Conservation (phyloP, 768 basidiomycete species). For the Leccinum disarticulatum region DNA sequence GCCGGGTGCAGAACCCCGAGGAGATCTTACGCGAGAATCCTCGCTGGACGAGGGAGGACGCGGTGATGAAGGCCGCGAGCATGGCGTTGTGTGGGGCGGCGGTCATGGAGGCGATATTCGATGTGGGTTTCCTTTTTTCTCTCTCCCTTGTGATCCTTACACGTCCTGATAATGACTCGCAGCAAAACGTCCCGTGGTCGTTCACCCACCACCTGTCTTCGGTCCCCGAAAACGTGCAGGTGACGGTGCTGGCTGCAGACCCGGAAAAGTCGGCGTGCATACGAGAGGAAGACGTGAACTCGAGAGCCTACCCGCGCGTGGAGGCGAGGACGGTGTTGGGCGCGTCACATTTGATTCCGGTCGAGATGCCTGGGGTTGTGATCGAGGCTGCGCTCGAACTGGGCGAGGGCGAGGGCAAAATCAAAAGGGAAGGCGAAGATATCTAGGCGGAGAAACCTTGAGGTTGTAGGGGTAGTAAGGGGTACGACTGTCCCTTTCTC, state of each 20-base stretch:
- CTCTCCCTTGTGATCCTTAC: neutral
- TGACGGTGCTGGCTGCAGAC: conserved; percentile 16
- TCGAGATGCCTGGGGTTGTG: conserved; percentile 15
- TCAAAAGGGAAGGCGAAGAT: too few species aligned
- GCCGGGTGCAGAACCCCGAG: neutral
- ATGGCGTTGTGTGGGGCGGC: neutral
- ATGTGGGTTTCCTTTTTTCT: neutral
- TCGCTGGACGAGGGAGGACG: neutral
- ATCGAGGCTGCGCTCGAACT: conserved; percentile 13
- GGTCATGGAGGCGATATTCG: neutral
- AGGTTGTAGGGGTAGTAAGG: too few species aligned
- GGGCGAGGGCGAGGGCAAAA: neutral
- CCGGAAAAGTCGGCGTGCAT: conserved; percentile 1
- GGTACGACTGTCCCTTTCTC: too few species aligned
- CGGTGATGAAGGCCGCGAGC: neutral
- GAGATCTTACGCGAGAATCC: neutral
- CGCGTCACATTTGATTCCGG: conserved; percentile 13
- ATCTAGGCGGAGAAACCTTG: too few species aligned
- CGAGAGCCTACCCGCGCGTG: conserved; percentile 10
- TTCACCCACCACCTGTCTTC: conserved; percentile 9
- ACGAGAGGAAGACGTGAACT: neutral
- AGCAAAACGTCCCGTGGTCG: conserved; percentile 27
- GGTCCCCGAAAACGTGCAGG: conserved; percentile 9
- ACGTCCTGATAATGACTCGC: neutral
- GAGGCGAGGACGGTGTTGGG: conserved; percentile 7